Base-by-base conservation (phyloP, 1,139 yeast species). In the Protomyces macrosporus region DNA sequence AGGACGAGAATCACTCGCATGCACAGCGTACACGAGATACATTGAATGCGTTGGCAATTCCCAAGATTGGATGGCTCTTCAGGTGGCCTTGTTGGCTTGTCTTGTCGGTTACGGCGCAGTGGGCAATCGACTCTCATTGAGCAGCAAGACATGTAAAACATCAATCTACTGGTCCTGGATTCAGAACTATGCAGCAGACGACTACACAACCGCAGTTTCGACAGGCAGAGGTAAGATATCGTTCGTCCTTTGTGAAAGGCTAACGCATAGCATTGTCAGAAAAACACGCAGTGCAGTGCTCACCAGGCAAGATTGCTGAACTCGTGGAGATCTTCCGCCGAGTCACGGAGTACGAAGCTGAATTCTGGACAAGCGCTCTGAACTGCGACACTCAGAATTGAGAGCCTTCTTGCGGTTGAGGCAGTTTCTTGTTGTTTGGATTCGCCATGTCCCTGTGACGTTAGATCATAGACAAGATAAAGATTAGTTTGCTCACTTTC, bases 401-500 rank as follows among this genome's bases (percentile, higher is more conserved):
- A 45, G 57, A 59, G 14, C 98, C 98, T 77, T 93, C 99, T 9
- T 87, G 78, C 16, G 98, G 98, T 76, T 93, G 99, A 6, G 86
- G 80, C 69, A 93, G 79, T 77, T 89, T 90, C 79, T 90, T 86
- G 75, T 93, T 91, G 16, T 85, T 77, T 6, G 95, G 82, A 32
- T 84, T 77, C 0, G 96, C 96, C 98, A 93, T 91, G 68, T 84
- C 88, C 71, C 82, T 73, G 54, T 6, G 16, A 1, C n/a, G 36
- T 54, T 53, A 40, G 54, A 35, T 16, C n/a, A 12, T 6, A 23
- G 23, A 23, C 23, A 23, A 23, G 30, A 9, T 34, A 34, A n/a
- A 16, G 14, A 32, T 23, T 35, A 36, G 30, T 7, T 37, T 14
- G 32, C 69, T 66, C 75, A 74, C 75, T 84, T 88, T 76, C 98